Evolutionary conservation across 495 filamentous ascomycete genomes (phyloP), one percentile per base, ranked within the genome.

Genomic region (Lepraria neglecta): DNA sequence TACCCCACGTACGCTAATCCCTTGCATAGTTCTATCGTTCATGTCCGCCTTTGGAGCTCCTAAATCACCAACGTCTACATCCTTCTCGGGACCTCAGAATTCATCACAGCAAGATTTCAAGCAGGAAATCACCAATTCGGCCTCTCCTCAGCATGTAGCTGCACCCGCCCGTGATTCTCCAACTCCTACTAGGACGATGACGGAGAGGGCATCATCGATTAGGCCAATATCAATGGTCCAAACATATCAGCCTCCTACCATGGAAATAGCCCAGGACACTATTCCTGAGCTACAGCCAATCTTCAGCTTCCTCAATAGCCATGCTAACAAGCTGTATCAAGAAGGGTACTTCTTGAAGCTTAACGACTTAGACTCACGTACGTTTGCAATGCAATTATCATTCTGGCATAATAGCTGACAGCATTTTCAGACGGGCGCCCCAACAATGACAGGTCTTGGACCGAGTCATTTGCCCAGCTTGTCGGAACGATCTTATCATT

Each of bases 291-390:
- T 98, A 40, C 88, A 90, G 72, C 94, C 90, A 28, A 94, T 97
- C 65, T 97, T 97, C 73, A 88, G 83, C 56, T 92, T 89, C 68
- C 82, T 98, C 54, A 98, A 96, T 74, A 95, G 87, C 72, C 95
- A 97, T 73, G 84, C 83, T 12, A 97, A 96, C 72, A 98, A 97
- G 75, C 76, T 97, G 52, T 98, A 97, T 71, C 90, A 96, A 50
- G 94, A 98, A 74, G 94, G 94, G 15, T 98, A 97, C 70, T 97
- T 98, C 63, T 70, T 98, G 67, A 98, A 97, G 71, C 73, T 97
- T 47, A 92, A 95, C 73, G 94, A 98, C 70, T 80, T 96, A 61
- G 94, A 97, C 72, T 84, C 82, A 45, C 83, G 92, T 96, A 80
- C 58, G 88, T 81, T 40, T 30, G 44, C 51, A 51, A 45, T 46